phyloP scores from a whole-genome alignment of 257 asterid genomes.

The Coffea eugenioides region DNA sequence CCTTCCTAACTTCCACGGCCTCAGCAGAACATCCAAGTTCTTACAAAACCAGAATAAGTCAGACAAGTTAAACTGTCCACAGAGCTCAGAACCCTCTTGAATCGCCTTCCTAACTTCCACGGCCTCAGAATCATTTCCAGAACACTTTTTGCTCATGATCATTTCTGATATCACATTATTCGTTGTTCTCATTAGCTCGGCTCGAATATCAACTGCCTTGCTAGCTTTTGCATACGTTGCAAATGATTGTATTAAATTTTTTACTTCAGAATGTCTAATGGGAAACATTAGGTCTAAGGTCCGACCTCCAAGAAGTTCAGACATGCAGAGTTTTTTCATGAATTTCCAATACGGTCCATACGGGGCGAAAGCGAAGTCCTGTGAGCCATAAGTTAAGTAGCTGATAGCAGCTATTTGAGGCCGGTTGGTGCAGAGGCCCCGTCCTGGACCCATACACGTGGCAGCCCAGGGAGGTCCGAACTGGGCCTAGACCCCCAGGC shows the following conservation, averaged over 20 bases:
- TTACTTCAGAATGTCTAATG: slow-evolving; percentile 41
- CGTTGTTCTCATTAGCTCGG: slow-evolving; percentile 46
- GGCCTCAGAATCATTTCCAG: slow-evolving; percentile 48
- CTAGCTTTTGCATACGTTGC: slow-evolving; percentile 28
- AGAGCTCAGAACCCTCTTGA: slow-evolving; percentile 46
- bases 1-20: slow-evolving; percentile 50
- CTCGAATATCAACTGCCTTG: slow-evolving; percentile 43
- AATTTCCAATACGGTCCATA: slow-evolving; percentile 71
- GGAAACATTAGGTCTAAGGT: slow-evolving; percentile 55
- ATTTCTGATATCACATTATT: slow-evolving; percentile 64
- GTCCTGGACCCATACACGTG: no score
- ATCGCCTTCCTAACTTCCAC: slow-evolving; percentile 51
- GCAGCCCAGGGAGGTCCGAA: no score
- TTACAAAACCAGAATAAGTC: slow-evolving; percentile 65
- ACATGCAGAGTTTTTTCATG: slow-evolving; percentile 70
- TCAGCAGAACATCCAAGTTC: slow-evolving; percentile 61
- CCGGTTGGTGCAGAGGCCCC: slow-evolving; percentile 23
- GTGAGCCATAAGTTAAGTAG: slow-evolving; percentile 56
- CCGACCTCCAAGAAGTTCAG: slow-evolving; percentile 58
- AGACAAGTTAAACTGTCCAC: slow-evolving; percentile 60
- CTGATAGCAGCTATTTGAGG: slow-evolving; percentile 47
- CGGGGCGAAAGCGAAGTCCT: slow-evolving; percentile 63
- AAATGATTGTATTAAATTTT: slow-evolving; percentile 24
- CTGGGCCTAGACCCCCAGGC: no score
- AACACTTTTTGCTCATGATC: slow-evolving; percentile 60